Evolutionary conservation across 371 early-diverging fungal species (phyloP).

Genomic region (Amoeboaphelidium protococcarum): DNA sequence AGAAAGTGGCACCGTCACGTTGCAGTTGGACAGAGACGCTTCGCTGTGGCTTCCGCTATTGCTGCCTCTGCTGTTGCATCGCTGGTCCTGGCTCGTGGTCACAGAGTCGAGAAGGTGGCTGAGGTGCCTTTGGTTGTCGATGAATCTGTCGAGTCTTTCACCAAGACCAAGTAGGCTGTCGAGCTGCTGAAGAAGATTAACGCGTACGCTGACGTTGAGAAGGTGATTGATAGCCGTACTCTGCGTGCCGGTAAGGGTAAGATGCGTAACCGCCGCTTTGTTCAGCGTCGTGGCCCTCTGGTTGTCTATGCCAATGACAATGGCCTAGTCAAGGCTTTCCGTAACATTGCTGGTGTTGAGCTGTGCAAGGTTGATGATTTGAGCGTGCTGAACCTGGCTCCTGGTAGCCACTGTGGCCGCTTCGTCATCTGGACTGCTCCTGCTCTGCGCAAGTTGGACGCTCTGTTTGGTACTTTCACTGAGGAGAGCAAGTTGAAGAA

Average conservation of each 20-base stretch:
- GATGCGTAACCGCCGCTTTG: slow-evolving; percentile 96
- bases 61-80: slow-evolving; percentile 92
- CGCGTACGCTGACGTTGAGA: slow-evolving; percentile 87
- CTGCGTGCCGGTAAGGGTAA: slow-evolving; percentile 98
- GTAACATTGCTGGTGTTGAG: slow-evolving; percentile 98
- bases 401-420: slow-evolving; percentile 98
- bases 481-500: slow-evolving; percentile 60
- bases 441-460: slow-evolving; percentile 83
- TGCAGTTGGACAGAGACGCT: slow-evolving; percentile 93
- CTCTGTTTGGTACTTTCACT: slow-evolving; percentile 75
- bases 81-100: slow-evolving; percentile 96
- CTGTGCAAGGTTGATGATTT: slow-evolving; percentile 59
- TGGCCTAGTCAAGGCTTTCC: slow-evolving; percentile 89
- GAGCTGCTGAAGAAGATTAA: slow-evolving; percentile 70
- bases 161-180: slow-evolving; percentile 93
- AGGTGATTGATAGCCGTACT: slow-evolving; percentile 88
- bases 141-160: slow-evolving; percentile 49
- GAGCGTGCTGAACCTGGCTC: slow-evolving; percentile 95
- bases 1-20: slow-evolving; percentile 99
- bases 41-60: slow-evolving; percentile 91
- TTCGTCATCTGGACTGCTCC: slow-evolving; percentile 98
- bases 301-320: slow-evolving; percentile 89
- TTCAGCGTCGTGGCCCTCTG: slow-evolving; percentile 92
- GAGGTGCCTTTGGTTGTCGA: slow-evolving; percentile 90
- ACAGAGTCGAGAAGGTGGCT: slow-evolving; percentile 77